A percentile compares a stretch with the other conserved stretches of the same genome.
phyloP scores from a whole-genome alignment of 2,329 filamentous ascomycete species.

The Xylariales sp. region DNA sequence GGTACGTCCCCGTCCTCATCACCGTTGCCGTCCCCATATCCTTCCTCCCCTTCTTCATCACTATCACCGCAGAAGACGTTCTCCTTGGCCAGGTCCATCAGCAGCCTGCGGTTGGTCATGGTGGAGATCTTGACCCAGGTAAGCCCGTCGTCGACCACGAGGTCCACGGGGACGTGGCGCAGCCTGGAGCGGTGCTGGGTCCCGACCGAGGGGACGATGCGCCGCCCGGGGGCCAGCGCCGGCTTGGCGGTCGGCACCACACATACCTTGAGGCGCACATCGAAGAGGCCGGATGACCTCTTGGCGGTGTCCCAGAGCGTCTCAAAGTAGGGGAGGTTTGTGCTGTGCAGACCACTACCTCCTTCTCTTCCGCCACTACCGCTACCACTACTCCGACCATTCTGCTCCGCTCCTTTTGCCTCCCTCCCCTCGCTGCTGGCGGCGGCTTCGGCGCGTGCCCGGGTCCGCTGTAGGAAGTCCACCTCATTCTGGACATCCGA shows the following conservation, averaged over 20 bases:
- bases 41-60: constrained; percentile 16
- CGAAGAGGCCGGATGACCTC: constrained; percentile 20
- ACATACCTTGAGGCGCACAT: constrained; percentile 20
- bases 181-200: constrained; percentile 16
- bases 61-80: constrained; percentile 23
- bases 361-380: neutral
- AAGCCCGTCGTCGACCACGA: constrained; percentile 22
- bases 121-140: constrained; percentile 28
- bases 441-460: neutral
- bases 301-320: constrained; percentile 26
- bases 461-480: neutral
- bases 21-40: constrained; percentile 6
- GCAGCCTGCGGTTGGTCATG: constrained; percentile 22
- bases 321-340: constrained; percentile 15
- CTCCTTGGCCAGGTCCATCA: constrained; percentile 27
- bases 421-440: neutral
- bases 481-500: constrained; percentile 5
- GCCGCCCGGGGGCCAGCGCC: constrained; percentile 22
- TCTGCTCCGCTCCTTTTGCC: neutral
- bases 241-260: constrained; percentile 17
- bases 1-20: no score
- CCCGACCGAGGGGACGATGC: constrained; percentile 22
- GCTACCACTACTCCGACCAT: constrained; percentile 10
- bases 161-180: constrained; percentile 19
- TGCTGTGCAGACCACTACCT: neutral